Base-by-base conservation (phyloP, 2,329 filamentous ascomycete genomes). In the Fusarium foetens region DNA sequence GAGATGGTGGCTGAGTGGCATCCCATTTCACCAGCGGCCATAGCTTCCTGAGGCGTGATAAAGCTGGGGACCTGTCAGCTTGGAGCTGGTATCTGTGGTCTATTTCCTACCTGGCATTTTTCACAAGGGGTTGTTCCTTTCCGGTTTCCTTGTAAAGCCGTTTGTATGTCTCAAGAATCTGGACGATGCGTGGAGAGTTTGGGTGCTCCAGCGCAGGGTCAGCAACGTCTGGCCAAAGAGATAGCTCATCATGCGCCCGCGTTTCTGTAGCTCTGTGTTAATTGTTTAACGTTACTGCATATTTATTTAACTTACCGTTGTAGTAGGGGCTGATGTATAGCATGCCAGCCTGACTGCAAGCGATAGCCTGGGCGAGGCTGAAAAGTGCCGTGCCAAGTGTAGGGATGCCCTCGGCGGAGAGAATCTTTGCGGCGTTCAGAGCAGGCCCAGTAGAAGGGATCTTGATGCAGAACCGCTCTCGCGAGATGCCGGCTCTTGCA, bases 311-410 rank as follows among this genome's bases (percentile, higher is more conserved):
- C 78, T 59, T 64, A 83, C 83, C 82, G 63, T 87, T 87, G 58
- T 82, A 86, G 62, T 87, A 87, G 7, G 85, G 85, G 70, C 84
- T 86, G 73, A 87, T 84, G 61, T 83, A 86, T 8, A 85, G 76
- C 73, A 83, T 84, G 3, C 81, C 80, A 0, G 85, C 84, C 70
- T 87, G 85, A 52, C 84, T 86, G 42, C 82, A 83, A 5, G 85
- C 84, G 63, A 87, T 84, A 9, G 85, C 86, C 74, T 87, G 85
- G 1, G 81, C 75, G 3, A 87, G 79, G 49, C 82, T 81, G 66
- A 87, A 86, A 3, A 87, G 72, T 0, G 85, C 81, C 0, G 86
- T 87, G 0, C 83, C 84, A 3, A 87, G 79, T 1, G 85, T 87
- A 4, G 80, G 78, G 51, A 86, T 86, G 8, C 84, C 84, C 65